A percentile compares a stretch with the other conserved stretches of the same genome.
phyloP scores from a whole-genome alignment of 352 stramenopile species.

The Phytophthora gonapodyides region DNA sequence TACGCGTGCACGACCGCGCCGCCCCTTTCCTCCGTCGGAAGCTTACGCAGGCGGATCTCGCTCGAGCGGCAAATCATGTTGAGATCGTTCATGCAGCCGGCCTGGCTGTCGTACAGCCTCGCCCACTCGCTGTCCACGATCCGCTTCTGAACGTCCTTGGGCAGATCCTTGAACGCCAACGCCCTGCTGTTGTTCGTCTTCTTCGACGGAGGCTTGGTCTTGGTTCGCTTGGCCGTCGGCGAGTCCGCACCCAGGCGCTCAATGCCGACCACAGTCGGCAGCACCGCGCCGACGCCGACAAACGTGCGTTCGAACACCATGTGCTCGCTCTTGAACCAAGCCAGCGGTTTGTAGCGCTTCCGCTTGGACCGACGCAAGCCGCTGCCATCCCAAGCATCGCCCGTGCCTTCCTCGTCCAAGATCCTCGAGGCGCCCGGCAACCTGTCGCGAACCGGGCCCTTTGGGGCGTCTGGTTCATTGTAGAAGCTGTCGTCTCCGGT shows the following conservation, averaged over 20 bases:
- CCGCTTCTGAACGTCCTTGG: constrained; percentile 53
- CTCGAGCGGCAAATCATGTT: constrained; percentile 79
- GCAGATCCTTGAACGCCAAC: constrained; percentile 50
- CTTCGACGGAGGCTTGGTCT: constrained; percentile 42
- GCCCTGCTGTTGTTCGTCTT: constrained; percentile 42
- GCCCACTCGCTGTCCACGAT: constrained; percentile 78
- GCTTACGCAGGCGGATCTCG: constrained; percentile 75
- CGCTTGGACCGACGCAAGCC: constrained; percentile 78
- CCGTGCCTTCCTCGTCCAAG: constrained; percentile 31
- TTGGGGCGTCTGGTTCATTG: constrained; percentile 35
- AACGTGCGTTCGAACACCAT: constrained; percentile 86
- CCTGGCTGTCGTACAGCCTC: constrained; percentile 65
- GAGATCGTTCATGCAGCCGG: constrained; percentile 68
- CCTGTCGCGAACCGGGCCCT: constrained; percentile 48
- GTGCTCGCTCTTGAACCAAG: constrained; percentile 89
- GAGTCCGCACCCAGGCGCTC: constrained; percentile 67
- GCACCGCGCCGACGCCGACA: constrained; percentile 77
- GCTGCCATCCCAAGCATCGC: constrained; percentile 40
- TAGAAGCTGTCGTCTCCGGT: constrained; percentile 66
- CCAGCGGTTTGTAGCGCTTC: constrained; percentile 82
- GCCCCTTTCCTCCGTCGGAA: constrained; percentile 61
- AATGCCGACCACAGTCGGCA: constrained; percentile 77
- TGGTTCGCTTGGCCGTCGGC: constrained; percentile 50
- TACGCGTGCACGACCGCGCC: constrained; percentile 51
- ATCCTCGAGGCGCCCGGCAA: constrained; percentile 52